Evolutionary conservation across 345 rosid species (phyloP).

Genomic region (Sonneratia alba): DNA sequence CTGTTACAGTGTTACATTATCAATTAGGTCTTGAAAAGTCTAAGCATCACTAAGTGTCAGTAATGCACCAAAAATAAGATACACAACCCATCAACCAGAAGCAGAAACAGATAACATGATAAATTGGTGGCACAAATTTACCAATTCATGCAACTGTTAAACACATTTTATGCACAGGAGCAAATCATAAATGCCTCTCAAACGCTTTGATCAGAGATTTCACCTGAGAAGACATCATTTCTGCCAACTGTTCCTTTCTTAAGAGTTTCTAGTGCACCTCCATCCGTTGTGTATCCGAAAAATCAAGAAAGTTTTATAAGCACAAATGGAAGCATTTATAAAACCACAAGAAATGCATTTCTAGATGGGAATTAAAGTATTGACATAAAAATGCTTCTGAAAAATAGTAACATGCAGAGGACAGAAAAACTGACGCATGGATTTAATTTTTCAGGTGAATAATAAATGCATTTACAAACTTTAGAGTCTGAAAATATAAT

Average conservation of each 20-base stretch:
- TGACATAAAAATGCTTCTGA: neutral
- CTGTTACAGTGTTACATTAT: neutral
- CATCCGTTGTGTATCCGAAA: slow-evolving; percentile 87
- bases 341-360: neutral
- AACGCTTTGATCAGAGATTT: neutral
- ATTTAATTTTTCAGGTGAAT: neutral
- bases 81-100: neutral
- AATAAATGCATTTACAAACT: neutral
- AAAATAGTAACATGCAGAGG: neutral
- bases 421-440: neutral
- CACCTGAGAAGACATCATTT: slow-evolving; percentile 73
- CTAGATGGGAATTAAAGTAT: neutral
- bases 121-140: neutral
- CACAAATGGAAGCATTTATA: neutral
- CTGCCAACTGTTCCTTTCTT: slow-evolving; percentile 61
- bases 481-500: neutral
- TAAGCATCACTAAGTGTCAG: neutral
- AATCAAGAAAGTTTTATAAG: neutral
- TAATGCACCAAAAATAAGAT: neutral
- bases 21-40: neutral
- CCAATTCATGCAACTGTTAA: neutral
- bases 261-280: slow-evolving; percentile 66
- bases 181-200: neutral
- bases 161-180: neutral
- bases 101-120: neutral